A percentile compares a stretch with the other conserved stretches of the same genome.
Evolutionary conservation across 441 rosid genomes (phyloP).

Genomic region (Sinapis alba): DNA sequence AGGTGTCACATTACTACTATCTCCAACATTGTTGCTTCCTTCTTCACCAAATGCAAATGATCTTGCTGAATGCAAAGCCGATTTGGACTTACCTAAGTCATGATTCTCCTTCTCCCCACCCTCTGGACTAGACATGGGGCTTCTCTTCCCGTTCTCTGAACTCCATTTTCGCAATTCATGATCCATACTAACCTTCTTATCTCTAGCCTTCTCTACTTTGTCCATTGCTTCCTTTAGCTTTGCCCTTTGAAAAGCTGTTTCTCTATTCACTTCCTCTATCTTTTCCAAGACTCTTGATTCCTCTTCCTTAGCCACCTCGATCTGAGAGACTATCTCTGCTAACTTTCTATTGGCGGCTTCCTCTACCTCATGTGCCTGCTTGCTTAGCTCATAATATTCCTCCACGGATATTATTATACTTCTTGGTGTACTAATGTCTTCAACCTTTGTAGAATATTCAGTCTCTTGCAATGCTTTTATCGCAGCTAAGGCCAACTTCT

Average conservation of each 20-base stretch:
- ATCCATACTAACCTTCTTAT: slow-evolving; percentile 75
- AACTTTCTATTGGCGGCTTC: slow-evolving; percentile 75
- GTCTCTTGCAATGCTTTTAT: slow-evolving; percentile 86
- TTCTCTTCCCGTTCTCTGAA: slow-evolving; percentile 69
- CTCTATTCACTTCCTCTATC: slow-evolving; percentile 70
- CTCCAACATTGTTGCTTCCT: slow-evolving; percentile 13
- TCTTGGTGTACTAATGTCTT: slow-evolving; percentile 44
- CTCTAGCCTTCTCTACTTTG: slow-evolving; percentile 87
- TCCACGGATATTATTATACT: slow-evolving; percentile 70
- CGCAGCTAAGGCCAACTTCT: slow-evolving; percentile 84
- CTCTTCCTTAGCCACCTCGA: slow-evolving; percentile 75
- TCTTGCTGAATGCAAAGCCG: slow-evolving; percentile 27
- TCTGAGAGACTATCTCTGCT: slow-evolving; percentile 69
- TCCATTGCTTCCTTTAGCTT: slow-evolving; percentile 61
- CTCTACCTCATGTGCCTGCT: slow-evolving; percentile 78
- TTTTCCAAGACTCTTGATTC: slow-evolving; percentile 59
- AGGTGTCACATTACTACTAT: slow-evolving; percentile 40
- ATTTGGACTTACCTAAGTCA: slow-evolving; percentile 28
- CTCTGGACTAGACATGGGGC: slow-evolving; percentile 33
- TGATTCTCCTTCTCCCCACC: slow-evolving; percentile 27
- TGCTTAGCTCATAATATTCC: slow-evolving; percentile 88
- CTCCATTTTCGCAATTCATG: slow-evolving; percentile 89
- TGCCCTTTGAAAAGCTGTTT: slow-evolving; percentile 58
- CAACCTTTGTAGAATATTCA: slow-evolving; percentile 48
- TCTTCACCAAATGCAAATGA: slow-evolving; percentile 30